phyloP scores from a whole-genome alignment of 2,329 filamentous ascomycete species.

The Harringtonia aguacate region DNA sequence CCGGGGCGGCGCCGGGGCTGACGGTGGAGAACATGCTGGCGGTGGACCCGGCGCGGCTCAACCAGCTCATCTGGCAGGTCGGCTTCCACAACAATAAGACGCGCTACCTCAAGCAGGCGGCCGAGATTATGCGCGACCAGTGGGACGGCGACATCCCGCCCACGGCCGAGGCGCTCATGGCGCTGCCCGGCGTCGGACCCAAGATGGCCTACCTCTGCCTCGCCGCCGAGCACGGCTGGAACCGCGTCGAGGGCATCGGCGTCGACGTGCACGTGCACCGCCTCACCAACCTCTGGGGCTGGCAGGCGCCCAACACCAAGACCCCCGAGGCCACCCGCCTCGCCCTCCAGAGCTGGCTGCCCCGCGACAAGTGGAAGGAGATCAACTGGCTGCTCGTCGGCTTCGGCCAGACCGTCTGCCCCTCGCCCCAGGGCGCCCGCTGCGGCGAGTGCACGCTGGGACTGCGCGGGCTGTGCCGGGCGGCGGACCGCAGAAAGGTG shows the following conservation, averaged over 20 bases:
- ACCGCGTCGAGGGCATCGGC: constrained; percentile 63
- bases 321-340: constrained; percentile 73
- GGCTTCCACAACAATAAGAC: constrained; percentile 96
- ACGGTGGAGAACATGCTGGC: constrained; percentile 69
- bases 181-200: constrained; percentile 77
- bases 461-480: constrained; percentile 62
- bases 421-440: constrained; percentile 58
- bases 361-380: constrained; percentile 76
- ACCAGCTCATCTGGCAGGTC: constrained; percentile 70
- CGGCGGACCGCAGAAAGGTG: constrained; percentile 56
- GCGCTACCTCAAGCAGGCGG: constrained; percentile 62
- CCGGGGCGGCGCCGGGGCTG: constrained; percentile 40
- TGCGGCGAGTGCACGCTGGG: constrained; percentile 85
- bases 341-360: constrained; percentile 72
- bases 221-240: constrained; percentile 53
- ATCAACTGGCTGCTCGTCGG: constrained; percentile 87
- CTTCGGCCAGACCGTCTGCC: constrained; percentile 75
- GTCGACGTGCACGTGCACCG: constrained; percentile 94
- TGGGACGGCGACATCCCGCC: constrained; percentile 70
- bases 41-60: constrained; percentile 53
- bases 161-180: constrained; percentile 62
- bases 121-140: constrained; percentile 59
- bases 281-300: constrained; percentile 90
- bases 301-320: constrained; percentile 54
- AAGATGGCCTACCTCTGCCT: constrained; percentile 93